These are phyloP conservation scores for Flaveria trinervia DNA, from an alignment of 129 eudicot genomes.

Conservation along the genomic window DNA sequence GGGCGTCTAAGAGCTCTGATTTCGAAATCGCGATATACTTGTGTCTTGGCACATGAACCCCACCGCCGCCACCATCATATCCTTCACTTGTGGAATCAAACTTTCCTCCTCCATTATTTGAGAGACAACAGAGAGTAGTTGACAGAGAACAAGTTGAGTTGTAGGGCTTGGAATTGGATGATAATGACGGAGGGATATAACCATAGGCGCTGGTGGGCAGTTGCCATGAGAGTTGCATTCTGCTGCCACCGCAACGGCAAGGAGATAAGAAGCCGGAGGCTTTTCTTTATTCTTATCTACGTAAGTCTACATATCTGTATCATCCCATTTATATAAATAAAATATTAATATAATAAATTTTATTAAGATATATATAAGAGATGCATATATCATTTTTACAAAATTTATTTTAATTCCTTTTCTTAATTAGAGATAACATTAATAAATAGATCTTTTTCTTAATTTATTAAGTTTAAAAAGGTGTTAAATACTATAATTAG, in stretches of 20 bases:
- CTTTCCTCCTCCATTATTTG: constrained; percentile 20
- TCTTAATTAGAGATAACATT: too few relatives aligned
- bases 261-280: constrained; percentile 23
- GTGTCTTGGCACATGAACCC: constrained; percentile 65
- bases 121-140: constrained; percentile 27
- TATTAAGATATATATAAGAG: too few relatives aligned
- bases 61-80: constrained; percentile 16
- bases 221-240: constrained; percentile 38
- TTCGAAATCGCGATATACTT: constrained; percentile 57
- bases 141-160: neutral
- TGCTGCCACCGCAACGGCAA: constrained; percentile 5
- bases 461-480: too few relatives aligned
- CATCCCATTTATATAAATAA: too few relatives aligned
- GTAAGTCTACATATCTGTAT: too few relatives aligned
- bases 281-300: neutral
- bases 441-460: too few relatives aligned
- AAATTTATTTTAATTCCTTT: too few relatives aligned
- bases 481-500: too few relatives aligned
- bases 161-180: neutral
- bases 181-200: constrained; percentile 21
- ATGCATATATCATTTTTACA: too few relatives aligned
- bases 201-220: constrained; percentile 22
- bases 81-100: constrained; percentile 11
- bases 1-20: constrained; percentile 57
- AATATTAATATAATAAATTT: too few relatives aligned